phyloP scores from a whole-genome alignment of 2,329 filamentous ascomycete species.

The Xylaria sp. region DNA sequence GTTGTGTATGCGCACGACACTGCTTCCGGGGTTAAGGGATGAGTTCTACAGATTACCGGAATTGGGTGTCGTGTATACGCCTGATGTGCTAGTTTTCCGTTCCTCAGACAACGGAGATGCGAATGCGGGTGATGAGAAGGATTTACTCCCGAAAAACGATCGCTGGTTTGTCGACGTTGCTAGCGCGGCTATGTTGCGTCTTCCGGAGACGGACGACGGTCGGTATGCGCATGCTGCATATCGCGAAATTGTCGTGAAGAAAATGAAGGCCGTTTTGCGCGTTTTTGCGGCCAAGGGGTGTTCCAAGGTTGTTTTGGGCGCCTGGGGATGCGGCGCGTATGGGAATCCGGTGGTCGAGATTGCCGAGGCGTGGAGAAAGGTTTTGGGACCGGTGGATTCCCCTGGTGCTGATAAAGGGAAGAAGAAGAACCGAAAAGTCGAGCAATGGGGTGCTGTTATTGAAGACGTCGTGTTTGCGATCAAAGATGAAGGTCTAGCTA shows the following conservation, averaged over 20 bases:
- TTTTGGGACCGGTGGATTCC: constrained; percentile 27
- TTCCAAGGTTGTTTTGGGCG: constrained; percentile 51
- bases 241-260: constrained; percentile 44
- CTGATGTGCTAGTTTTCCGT: constrained; percentile 56
- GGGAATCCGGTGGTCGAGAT: constrained; percentile 57
- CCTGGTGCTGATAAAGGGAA: constrained; percentile 3
- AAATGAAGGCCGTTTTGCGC: constrained; percentile 55
- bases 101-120: not conserved
- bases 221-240: constrained; percentile 44
- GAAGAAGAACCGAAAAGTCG: constrained; percentile 18
- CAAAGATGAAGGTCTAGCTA: constrained; percentile 45
- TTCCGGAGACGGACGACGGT: constrained; percentile 45
- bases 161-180: constrained; percentile 56
- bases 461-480: constrained; percentile 56
- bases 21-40: constrained; percentile 53
- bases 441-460: constrained; percentile 39
- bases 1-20: constrained; percentile 55
- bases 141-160: constrained; percentile 40
- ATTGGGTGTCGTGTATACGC: constrained; percentile 50
- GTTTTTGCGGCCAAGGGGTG: constrained; percentile 43
- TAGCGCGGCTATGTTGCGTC: constrained; percentile 53
- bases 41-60: constrained; percentile 57
- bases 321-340: constrained; percentile 61
- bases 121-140: constrained; percentile 27
- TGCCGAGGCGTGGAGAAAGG: constrained; percentile 49